phyloP scores from a whole-genome alignment of 306 rosid species.

The Acacia crassicarpa region DNA sequence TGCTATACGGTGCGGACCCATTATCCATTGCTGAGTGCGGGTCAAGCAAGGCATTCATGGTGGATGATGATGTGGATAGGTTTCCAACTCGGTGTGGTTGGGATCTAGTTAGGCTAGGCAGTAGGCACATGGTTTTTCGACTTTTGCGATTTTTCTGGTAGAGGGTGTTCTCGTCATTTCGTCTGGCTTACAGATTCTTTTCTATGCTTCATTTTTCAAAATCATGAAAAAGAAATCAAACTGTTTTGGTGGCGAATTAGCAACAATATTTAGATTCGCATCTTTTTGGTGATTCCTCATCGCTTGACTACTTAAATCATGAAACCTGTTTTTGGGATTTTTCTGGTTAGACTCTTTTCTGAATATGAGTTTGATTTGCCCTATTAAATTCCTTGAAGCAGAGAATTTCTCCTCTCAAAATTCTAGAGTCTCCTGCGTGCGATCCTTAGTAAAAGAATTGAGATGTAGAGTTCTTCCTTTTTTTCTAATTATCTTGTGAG shows the following conservation, averaged over 20 bases:
- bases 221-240: not conserved
- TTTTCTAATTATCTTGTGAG: not conserved
- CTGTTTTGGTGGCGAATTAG: not conserved
- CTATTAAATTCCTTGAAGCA: not conserved
- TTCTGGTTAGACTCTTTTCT: not conserved
- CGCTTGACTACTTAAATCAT: not conserved
- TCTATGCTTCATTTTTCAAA: not conserved
- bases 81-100: not conserved
- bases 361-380: not conserved
- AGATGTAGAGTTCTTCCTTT: not conserved
- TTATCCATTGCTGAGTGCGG: not conserved
- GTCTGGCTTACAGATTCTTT: not conserved
- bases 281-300: not conserved
- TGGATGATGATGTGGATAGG: slow-evolving; percentile 13
- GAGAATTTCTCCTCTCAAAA: not conserved
- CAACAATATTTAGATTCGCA: not conserved
- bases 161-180: slow-evolving; percentile 3
- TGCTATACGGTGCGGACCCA: not conserved
- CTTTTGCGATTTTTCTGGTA: not conserved
- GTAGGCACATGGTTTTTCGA: not conserved
- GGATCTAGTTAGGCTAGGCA: not conserved
- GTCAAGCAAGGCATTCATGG: not conserved
- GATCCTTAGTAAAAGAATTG: not conserved
- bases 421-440: not conserved
- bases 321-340: not conserved